Conservation (phyloP, 129 eudicot species). For the Flaveria bidentis region DNA sequence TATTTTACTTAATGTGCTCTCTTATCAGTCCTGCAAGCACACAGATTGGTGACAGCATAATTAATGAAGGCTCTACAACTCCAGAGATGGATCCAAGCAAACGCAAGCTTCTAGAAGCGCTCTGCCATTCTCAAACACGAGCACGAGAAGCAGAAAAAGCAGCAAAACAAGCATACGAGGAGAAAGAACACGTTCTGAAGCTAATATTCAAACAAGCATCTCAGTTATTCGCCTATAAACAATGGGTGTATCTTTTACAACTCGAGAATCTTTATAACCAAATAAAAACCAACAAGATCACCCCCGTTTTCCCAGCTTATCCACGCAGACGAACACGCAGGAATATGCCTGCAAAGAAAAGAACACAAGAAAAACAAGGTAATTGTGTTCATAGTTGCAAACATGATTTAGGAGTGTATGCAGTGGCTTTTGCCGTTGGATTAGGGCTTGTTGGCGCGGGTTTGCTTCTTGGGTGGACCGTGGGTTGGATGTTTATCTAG, state of each 20-base stretch:
- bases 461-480: constrained; percentile 84
- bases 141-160: constrained; percentile 95
- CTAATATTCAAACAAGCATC: constrained; percentile 86
- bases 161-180: constrained; percentile 75
- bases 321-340: constrained; percentile 48
- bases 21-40: constrained; percentile 18
- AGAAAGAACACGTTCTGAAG: constrained; percentile 75
- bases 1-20: neutral
- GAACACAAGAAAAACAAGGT: constrained; percentile 41
- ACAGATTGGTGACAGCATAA: constrained; percentile 30
- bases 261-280: constrained; percentile 70
- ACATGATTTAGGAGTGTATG: constrained; percentile 50
- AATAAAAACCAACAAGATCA: constrained; percentile 43
- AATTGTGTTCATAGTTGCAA: constrained; percentile 25
- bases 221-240: constrained; percentile 80
- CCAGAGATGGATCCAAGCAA: constrained; percentile 52
- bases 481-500: constrained; percentile 78
- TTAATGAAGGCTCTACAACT: constrained; percentile 26
- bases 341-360: constrained; percentile 29
- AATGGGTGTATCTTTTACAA: constrained; percentile 85
- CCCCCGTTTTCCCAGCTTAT: constrained; percentile 41
- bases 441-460: constrained; percentile 93
- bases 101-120: constrained; percentile 76
- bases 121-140: constrained; percentile 90
- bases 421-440: constrained; percentile 78